Conservation (phyloP, 192 early-diverging fungal species). For the Mortierella alpina region DNA sequence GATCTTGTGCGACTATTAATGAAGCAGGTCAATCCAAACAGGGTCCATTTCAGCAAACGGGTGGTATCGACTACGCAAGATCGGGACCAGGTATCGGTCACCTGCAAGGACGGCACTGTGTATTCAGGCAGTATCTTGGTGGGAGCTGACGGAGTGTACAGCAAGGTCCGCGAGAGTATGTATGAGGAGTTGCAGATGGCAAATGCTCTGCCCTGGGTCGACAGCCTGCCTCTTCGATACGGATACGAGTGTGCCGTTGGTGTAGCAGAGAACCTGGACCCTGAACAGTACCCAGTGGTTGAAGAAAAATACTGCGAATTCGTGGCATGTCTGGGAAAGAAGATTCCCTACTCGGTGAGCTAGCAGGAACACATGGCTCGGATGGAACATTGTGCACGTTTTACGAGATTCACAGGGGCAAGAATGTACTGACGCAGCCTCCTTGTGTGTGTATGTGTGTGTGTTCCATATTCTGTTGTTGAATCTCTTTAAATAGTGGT, state of each 20-base stretch:
- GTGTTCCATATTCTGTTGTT: no score
- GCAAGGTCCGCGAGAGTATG: background rate
- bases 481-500: constrained; percentile 2
- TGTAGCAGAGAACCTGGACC: background rate
- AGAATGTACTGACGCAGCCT: background rate
- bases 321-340: constrained; percentile 1
- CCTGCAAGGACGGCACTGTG: no score
- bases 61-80: no score
- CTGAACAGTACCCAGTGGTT: constrained; percentile 6
- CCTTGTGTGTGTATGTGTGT: background rate
- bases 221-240: background rate
- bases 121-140: no score
- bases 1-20: no score
- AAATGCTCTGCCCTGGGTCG: background rate
- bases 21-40: no score
- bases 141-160: no score
- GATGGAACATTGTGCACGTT: background rate
- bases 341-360: constrained; percentile 6
- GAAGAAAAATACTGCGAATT: background rate
- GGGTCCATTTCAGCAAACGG: no score
- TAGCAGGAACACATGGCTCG: background rate
- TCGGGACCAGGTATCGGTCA: no score
- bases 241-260: constrained; percentile 19
- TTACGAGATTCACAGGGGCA: background rate
- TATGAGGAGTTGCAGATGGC: background rate